phyloP scores from a whole-genome alignment of 2,329 filamentous ascomycete genomes.

The Ciborinia camelliae region DNA sequence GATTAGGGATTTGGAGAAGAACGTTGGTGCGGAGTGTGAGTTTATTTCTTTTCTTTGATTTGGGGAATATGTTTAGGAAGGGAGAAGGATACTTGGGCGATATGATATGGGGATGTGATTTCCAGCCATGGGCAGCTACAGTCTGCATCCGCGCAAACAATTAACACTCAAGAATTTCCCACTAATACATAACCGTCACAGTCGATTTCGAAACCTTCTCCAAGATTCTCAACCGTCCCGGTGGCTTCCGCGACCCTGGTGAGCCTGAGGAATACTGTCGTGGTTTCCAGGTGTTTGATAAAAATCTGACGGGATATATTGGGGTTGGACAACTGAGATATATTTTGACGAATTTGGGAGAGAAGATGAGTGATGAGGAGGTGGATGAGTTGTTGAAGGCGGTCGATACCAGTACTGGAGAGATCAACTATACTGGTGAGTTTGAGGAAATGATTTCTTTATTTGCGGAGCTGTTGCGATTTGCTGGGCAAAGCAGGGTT shows the following conservation, averaged over 20 bases:
- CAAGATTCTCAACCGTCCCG: conserved; percentile 93
- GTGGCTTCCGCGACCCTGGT: conserved; percentile 96
- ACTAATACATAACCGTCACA: conserved; percentile 40
- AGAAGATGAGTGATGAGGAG: conserved; percentile 99
- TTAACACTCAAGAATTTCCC: not conserved
- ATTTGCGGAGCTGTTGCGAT: not conserved
- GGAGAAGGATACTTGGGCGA: not conserved
- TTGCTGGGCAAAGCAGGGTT: not conserved
- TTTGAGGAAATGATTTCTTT: conserved; percentile 18
- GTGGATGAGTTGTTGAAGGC: conserved; percentile 98
- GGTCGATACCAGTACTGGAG: conserved; percentile 90
- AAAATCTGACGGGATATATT: conserved; percentile 97
- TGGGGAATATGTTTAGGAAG: not conserved
- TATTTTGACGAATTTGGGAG: conserved; percentile 93
- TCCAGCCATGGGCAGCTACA: conserved; percentile 5
- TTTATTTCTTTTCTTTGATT: conserved; percentile 33
- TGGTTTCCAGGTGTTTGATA: conserved; percentile 99
- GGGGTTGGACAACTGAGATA: conserved; percentile 97
- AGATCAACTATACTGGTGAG: conserved; percentile 96
- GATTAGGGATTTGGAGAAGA: conserved; percentile 89
- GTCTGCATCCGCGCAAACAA: not conserved
- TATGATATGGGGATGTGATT: not conserved
- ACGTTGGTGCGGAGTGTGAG: conserved; percentile 86
- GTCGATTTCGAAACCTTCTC: conserved; percentile 98
- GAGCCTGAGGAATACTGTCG: conserved; percentile 98